phyloP scores from a whole-genome alignment of 2,329 filamentous ascomycete genomes.

The Monosporascus sp. region DNA sequence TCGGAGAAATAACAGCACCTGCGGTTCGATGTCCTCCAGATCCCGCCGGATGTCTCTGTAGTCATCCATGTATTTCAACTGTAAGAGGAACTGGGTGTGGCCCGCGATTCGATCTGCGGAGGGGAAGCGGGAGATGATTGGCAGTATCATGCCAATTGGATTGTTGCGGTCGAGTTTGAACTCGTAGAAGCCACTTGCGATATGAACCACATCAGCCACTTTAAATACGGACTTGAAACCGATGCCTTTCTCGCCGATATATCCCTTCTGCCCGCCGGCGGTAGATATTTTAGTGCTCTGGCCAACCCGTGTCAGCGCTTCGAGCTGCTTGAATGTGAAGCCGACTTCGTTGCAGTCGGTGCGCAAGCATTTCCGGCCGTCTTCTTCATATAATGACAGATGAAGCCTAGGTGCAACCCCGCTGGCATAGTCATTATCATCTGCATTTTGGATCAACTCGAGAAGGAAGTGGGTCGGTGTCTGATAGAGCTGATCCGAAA shows the following conservation, averaged over 20 bases:
- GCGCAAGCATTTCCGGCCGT: background rate
- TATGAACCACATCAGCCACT: conserved; percentile 25
- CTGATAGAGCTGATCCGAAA: conserved; percentile 24
- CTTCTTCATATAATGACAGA: background rate
- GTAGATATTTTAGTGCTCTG: conserved; percentile 28
- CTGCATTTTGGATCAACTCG: conserved; percentile 35
- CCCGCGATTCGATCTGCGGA: no score
- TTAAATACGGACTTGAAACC: conserved; percentile 34
- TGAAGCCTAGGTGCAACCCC: background rate
- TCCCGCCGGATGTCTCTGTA: no score
- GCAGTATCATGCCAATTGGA: conserved; percentile 30
- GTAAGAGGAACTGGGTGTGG: no score
- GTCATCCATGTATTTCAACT: no score
- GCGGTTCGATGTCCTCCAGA: no score
- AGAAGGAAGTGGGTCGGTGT: conserved; percentile 29
- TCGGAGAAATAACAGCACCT: no score
- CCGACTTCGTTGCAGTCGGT: conserved; percentile 30
- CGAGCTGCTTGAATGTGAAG: conserved; percentile 26
- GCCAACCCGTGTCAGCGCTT: conserved; percentile 27
- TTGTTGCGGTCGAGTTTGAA: conserved; percentile 26
- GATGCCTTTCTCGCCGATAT: conserved; percentile 34
- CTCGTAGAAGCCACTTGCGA: conserved; percentile 23
- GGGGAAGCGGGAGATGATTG: conserved; percentile 1
- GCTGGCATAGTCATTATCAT: conserved; percentile 28
- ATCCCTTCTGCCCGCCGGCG: conserved; percentile 12